Conservation (phyloP, 768 basidiomycete genomes). For the Pisolithus marmoratus region DNA sequence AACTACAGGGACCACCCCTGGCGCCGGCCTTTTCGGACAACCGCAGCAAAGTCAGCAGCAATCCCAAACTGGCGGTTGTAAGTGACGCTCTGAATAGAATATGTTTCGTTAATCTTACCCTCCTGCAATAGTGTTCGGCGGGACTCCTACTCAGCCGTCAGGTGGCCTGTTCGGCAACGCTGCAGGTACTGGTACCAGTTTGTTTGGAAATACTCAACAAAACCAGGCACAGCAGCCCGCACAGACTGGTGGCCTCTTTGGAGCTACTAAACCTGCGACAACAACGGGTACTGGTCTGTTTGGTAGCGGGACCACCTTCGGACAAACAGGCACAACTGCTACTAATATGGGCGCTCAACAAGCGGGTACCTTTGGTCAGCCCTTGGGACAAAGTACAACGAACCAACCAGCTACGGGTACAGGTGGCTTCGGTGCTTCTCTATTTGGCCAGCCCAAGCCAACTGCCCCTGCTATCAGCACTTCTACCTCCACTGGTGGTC, state of each 20-base stretch:
- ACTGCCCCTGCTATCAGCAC: slow-evolving; percentile 43
- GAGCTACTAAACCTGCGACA: slow-evolving; percentile 26
- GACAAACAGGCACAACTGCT: slow-evolving; percentile 34
- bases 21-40: slow-evolving; percentile 30
- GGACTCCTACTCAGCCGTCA: slow-evolving; percentile 21
- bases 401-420: slow-evolving; percentile 33
- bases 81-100: slow-evolving; percentile 6
- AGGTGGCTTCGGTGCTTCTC: slow-evolving; percentile 32
- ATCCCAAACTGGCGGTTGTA: slow-evolving; percentile 32
- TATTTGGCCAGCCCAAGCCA: slow-evolving; percentile 49
- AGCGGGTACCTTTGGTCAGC: slow-evolving; percentile 45
- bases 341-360: slow-evolving; percentile 26
- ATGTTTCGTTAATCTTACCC: background rate
- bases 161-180: slow-evolving; percentile 35
- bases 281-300: slow-evolving; percentile 36
- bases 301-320: slow-evolving; percentile 38
- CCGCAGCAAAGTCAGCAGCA: slow-evolving; percentile 30
- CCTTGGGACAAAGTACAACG: slow-evolving; percentile 38
- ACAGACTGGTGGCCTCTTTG: slow-evolving; percentile 24
- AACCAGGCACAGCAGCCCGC: slow-evolving; percentile 33
- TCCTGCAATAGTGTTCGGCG: slow-evolving; percentile 33
- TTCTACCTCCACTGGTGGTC: slow-evolving; percentile 34
- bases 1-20: slow-evolving; percentile 7
- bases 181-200: slow-evolving; percentile 25
- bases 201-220: slow-evolving; percentile 31